Evolutionary conservation across 208 protist species (phyloP).

Genomic region (Borovskyia barvae): DNA sequence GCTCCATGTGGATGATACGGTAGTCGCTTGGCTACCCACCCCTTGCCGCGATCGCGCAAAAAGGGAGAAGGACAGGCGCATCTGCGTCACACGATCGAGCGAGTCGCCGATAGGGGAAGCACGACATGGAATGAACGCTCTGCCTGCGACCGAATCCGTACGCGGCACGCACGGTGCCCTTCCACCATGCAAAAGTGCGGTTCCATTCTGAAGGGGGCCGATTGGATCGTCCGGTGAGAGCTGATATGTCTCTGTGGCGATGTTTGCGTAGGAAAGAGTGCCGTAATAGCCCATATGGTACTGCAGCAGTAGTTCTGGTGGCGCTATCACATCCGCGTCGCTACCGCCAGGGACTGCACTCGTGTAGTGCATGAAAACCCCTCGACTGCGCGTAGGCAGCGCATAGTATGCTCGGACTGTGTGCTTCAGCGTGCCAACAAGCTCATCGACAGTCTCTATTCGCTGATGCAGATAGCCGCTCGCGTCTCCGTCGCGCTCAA

Average conservation of each 20-base stretch:
- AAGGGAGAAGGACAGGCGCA: slow-evolving; percentile 39
- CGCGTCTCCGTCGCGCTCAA: slow-evolving; percentile 30
- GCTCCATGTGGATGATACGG: slow-evolving; percentile 33
- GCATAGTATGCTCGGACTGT: slow-evolving; percentile 45
- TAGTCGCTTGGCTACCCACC: slow-evolving; percentile 10
- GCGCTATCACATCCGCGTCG: slow-evolving; percentile 5
- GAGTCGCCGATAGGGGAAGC: slow-evolving; percentile 32
- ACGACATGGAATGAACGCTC: slow-evolving; percentile 36
- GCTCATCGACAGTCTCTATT: slow-evolving; percentile 50
- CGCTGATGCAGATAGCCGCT: slow-evolving; percentile 15
- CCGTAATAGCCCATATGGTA: slow-evolving; percentile 33
- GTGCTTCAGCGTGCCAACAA: slow-evolving; percentile 31
- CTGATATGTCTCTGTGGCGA: slow-evolving; percentile 17
- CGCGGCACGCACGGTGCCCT: slow-evolving; percentile 31
- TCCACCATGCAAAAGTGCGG: slow-evolving; percentile 13
- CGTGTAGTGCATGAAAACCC: slow-evolving; percentile 62
- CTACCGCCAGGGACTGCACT: slow-evolving; percentile 3
- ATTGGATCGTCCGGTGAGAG: slow-evolving; percentile 23
- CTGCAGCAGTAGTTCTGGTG: slow-evolving; percentile 31
- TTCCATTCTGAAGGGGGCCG: slow-evolving; percentile 29
- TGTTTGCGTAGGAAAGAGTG: slow-evolving; percentile 12
- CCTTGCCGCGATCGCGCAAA: slow-evolving; percentile 22
- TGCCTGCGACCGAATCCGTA: slow-evolving; percentile 20
- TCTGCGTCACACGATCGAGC: slow-evolving; percentile 33
- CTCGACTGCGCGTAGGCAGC: slow-evolving; percentile 28